Evolutionary conservation across 2,329 filamentous ascomycete genomes (phyloP), one percentile per base, ranked within the genome.

Genomic region (Nothophaeocryptopus gaeumannii): DNA sequence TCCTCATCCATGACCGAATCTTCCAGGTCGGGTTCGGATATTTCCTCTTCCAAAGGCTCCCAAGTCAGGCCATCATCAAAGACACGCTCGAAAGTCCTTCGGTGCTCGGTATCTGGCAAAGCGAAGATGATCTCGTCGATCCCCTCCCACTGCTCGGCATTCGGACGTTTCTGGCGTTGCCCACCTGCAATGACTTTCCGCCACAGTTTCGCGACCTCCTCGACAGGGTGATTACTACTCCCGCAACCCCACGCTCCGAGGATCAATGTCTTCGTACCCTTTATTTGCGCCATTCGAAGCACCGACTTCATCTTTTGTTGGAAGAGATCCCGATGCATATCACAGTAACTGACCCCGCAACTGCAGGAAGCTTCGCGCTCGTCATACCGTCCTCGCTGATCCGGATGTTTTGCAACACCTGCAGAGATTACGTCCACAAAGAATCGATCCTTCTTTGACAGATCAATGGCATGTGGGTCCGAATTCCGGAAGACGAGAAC

Each of bases 221-320:
- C 67, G 0, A 82, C 75, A 0, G 82, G 83, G 54, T 85, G 85
- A 0, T 80, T 81, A 50, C 83, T 82, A 0, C 80, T 80, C 2
- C 82, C 82, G 52, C 81, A 84, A 0, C 83, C 83, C 81, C 82
- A 85, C 0, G 82, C 81, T 0, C 83, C 83, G 0, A 85, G 69
- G 0, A 86, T 78, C 0, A 85, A 58, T 47, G 69, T 75, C 33
- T 67, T 70, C 3, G 71, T 71, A 0, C 77, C 75, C 50, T 74
- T 75, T 1, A 67, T 60, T 8, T 71, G 64, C 2, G 74, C 71
- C 4, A 84, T 75, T 1, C 80, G 71, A 63, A 85, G 60, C 1
- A 84, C 80, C 5, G 72, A 74, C 20, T 72, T 71, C 75, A 86
- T 84, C 66, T 84, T 84, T 5, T 67, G 65, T 20, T 74, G 58